Percentiles rank a stretch among this genome's conserved stretches.
Evolutionary conservation across 345 rosid genomes (phyloP).

Genomic region (Turritis glabra): DNA sequence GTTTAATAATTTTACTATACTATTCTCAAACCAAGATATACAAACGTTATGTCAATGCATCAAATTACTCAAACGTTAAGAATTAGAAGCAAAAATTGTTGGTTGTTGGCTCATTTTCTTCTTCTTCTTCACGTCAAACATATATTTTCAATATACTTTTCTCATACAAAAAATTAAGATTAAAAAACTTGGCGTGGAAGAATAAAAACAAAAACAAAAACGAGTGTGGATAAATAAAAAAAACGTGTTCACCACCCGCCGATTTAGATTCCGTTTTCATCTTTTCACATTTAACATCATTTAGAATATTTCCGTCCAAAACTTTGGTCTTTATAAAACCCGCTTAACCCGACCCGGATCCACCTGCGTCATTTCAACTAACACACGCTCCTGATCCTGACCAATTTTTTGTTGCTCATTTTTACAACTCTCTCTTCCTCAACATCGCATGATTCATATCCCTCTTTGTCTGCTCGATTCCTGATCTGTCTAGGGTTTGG

Average conservation of each 20-base stretch:
- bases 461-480: slow-evolving; percentile 31
- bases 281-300: not conserved
- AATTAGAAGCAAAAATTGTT: not conserved
- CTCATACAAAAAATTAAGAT: not conserved
- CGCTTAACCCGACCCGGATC: slow-evolving; percentile 28
- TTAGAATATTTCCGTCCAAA: not conserved
- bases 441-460: not conserved
- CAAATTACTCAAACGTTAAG: not conserved
- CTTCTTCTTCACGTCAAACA: not conserved
- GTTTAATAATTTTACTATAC: no score
- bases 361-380: not conserved
- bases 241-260: slow-evolving; percentile 48
- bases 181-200: not conserved
- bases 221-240: slow-evolving; percentile 47
- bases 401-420: not conserved
- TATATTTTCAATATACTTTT: not conserved
- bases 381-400: not conserved
- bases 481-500: slow-evolving; percentile 20
- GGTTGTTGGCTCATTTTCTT: not conserved
- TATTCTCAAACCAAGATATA: no score
- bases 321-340: no score
- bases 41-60: not conserved
- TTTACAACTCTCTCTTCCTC: not conserved
- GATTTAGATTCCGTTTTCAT: slow-evolving; percentile 42
- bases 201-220: not conserved